These are phyloP conservation scores for Metrosideros polymorpha DNA, from an alignment of 441 rosid species.

Conservation along the genomic window DNA sequence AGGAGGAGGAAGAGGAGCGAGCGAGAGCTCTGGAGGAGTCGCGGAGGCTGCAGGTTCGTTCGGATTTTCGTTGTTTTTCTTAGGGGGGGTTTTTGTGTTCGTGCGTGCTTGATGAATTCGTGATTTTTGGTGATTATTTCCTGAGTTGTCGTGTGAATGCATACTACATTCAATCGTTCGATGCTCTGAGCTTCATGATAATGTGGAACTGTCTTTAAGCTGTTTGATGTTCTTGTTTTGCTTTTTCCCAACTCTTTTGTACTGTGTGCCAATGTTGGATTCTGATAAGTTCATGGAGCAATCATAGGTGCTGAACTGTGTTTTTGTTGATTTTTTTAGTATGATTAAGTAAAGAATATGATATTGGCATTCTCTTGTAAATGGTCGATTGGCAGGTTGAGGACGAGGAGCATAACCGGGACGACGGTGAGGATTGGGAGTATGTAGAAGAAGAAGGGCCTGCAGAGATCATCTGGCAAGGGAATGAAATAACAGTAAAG, in stretches of 20 bases:
- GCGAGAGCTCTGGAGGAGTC: constrained; percentile 28
- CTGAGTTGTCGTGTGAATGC: not conserved
- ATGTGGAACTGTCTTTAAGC: not conserved
- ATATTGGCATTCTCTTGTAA: not conserved
- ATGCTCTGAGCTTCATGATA: not conserved
- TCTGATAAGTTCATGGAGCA: not conserved
- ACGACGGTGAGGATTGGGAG: constrained; percentile 61
- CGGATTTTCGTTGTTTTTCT: not conserved
- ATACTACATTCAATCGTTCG: not conserved
- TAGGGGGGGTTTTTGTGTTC: not conserved
- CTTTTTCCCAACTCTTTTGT: not conserved
- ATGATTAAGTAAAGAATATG: not conserved
- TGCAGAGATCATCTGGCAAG: constrained; percentile 83
- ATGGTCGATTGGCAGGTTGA: constrained; percentile 28
- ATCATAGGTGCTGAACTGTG: not conserved
- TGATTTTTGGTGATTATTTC: not conserved
- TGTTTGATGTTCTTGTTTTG: not conserved
- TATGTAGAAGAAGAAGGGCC: constrained; percentile 76
- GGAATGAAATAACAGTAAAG: constrained; percentile 73
- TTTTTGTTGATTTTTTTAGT: not conserved
- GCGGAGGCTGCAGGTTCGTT: constrained; percentile 29
- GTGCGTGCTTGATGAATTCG: not conserved
- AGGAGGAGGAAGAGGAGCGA: constrained; percentile 31
- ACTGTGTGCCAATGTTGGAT: not conserved
- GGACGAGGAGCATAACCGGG: constrained; percentile 26